phyloP scores from a whole-genome alignment of 169 alveolate genomes.

The Cryptosporidium sp. region DNA sequence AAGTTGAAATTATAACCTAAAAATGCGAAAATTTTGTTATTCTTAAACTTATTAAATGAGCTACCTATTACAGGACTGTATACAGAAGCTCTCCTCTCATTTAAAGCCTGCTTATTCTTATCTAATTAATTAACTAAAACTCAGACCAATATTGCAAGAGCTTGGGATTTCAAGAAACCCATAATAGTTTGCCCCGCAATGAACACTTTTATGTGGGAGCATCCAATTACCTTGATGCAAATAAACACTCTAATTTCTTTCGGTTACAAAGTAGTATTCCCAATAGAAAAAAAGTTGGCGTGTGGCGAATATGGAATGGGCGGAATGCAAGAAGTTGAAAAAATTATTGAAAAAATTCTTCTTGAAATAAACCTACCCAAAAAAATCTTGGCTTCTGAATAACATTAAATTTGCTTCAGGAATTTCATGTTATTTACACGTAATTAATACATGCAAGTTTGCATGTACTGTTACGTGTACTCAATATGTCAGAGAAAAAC shows the following conservation, averaged over 20 bases:
- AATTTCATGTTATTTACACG: not conserved
- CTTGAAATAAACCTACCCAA: not conserved
- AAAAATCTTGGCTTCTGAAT: not conserved
- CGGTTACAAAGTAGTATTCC: conserved; percentile 80
- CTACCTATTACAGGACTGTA: not conserved
- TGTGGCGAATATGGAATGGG: conserved; percentile 88
- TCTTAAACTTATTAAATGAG: not conserved
- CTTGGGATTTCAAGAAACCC: conserved; percentile 91
- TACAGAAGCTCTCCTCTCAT: not conserved
- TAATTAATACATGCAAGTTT: not conserved
- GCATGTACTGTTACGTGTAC: not conserved
- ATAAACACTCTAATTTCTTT: conserved; percentile 79
- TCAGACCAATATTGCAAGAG: conserved; percentile 91
- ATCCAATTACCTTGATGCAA: conserved; percentile 89
- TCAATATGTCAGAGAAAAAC: too few relatives aligned
- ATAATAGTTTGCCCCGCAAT: conserved; percentile 93
- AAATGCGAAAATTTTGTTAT: not conserved
- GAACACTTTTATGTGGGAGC: conserved; percentile 94
- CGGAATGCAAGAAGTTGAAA: conserved; percentile 53
- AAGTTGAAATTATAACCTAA: too few relatives aligned
- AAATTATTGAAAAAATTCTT: conserved; percentile 30
- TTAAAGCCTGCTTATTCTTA: not conserved
- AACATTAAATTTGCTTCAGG: too few relatives aligned
- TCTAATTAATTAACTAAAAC: not conserved
- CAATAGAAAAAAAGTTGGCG: conserved; percentile 83